A percentile compares a stretch with the other conserved stretches of the same genome.
Conservation (phyloP, 2,329 filamentous ascomycete species). For the Juglanconis sp. region DNA sequence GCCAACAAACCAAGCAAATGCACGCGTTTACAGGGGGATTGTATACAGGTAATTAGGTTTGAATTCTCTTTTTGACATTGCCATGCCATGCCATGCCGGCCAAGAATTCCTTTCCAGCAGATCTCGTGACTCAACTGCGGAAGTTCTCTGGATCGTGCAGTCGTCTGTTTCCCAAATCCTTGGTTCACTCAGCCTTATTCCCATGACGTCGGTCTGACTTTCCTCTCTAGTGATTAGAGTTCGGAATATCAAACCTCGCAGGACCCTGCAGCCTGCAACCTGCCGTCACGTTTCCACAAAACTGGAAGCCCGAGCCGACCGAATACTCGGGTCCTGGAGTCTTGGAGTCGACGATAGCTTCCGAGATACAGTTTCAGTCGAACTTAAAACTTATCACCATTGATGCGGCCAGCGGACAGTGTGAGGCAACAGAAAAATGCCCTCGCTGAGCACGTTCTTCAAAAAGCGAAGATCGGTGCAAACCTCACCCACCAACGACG, state of each 20-base stretch:
- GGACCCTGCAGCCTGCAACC: neutral
- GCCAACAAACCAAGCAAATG: neutral
- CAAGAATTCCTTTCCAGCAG: no score
- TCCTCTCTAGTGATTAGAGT: neutral
- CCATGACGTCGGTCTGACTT: neutral
- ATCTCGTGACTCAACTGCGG: no score
- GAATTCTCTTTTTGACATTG: neutral
- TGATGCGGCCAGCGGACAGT: neutral
- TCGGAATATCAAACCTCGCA: neutral
- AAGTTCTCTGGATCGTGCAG: neutral
- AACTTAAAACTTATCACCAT: neutral
- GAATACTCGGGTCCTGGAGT: neutral
- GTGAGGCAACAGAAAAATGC: neutral
- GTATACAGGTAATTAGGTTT: neutral
- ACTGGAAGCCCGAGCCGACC: neutral
- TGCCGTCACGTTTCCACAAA: neutral
- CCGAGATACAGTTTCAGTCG: neutral
- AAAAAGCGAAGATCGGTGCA: conserved; percentile 4
- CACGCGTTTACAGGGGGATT: neutral
- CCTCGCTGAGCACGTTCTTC: conserved; percentile 4
- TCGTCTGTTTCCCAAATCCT: neutral
- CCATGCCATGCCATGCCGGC: neutral
- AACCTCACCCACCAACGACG: neutral
- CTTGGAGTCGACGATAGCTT: neutral
- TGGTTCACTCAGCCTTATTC: neutral